These are phyloP conservation scores for Millerozyma miso DNA, from an alignment of 805 yeast species.

Conservation along the genomic window DNA sequence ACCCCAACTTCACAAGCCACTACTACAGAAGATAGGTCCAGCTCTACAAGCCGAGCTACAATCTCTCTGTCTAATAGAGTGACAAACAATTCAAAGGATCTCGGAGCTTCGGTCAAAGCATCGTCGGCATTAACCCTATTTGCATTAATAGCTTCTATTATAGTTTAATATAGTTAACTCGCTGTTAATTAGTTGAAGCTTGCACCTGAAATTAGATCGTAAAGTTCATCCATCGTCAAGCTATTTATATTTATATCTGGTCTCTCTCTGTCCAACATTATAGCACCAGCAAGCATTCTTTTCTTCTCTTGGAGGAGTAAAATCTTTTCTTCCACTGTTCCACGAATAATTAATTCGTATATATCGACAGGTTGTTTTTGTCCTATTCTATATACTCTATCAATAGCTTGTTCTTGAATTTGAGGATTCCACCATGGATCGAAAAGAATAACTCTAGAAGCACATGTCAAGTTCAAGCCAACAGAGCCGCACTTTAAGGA, in stretches of 20 bases:
- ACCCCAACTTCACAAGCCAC: slow-evolving; percentile 9
- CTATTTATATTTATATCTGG: not conserved
- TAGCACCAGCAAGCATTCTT: slow-evolving; percentile 63
- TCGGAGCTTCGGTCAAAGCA: not conserved
- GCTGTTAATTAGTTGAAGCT: not conserved
- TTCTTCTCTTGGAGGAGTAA: slow-evolving; percentile 75
- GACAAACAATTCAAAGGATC: not conserved
- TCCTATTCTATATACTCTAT: slow-evolving; percentile 85
- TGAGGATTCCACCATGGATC: slow-evolving; percentile 85
- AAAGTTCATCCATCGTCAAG: slow-evolving; percentile 4
- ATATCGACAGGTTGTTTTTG: slow-evolving; percentile 66
- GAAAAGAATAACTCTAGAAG: slow-evolving; percentile 74
- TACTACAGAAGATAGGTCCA: slow-evolving; percentile 2
- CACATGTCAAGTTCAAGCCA: slow-evolving; percentile 76
- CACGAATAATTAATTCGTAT: slow-evolving; percentile 67
- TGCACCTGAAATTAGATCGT: not conserved
- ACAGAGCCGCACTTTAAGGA: slow-evolving; percentile 89
- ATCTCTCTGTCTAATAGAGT: slow-evolving; percentile 1
- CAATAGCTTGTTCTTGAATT: slow-evolving; percentile 76
- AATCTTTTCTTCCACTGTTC: slow-evolving; percentile 81
- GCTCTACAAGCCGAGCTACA: not conserved
- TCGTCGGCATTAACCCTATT: not conserved
- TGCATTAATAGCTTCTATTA: not conserved
- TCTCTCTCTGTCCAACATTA: slow-evolving; percentile 24
- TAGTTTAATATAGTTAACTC: not conserved